phyloP scores from a whole-genome alignment of 2,329 filamentous ascomycete species.

The Phaeosphaeriaceae sp. region DNA sequence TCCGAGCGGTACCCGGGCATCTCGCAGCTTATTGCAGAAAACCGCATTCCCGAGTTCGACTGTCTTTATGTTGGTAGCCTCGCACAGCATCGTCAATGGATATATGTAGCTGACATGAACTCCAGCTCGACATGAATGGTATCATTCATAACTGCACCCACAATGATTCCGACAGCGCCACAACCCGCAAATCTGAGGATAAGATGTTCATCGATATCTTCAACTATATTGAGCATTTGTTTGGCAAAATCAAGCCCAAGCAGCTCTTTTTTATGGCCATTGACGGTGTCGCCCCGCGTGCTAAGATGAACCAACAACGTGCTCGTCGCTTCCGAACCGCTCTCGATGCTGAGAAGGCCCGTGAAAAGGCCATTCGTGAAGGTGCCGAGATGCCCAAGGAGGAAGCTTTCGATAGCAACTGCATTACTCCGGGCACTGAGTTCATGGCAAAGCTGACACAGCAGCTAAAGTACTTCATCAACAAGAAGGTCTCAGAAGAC shows the following conservation, averaged over 20 bases:
- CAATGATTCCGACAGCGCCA: constrained; percentile 90
- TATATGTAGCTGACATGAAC: constrained; percentile 26
- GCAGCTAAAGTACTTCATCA: constrained; percentile 97
- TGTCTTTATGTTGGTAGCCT: constrained; percentile 76
- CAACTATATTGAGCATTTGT: constrained; percentile 99
- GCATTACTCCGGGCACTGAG: constrained; percentile 94
- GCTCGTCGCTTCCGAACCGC: constrained; percentile 94
- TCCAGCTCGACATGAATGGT: constrained; percentile 91
- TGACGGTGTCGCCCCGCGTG: constrained; percentile 93
- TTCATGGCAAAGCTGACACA: constrained; percentile 97
- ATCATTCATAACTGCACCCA: constrained; percentile 99
- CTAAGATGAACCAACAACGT: constrained; percentile 99
- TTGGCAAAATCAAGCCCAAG: constrained; percentile 98
- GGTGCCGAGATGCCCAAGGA: constrained; percentile 94
- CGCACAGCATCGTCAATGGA: too few species aligned
- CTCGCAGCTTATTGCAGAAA: constrained; percentile 97
- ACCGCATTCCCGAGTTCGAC: constrained; percentile 98
- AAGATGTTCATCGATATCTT: constrained; percentile 99
- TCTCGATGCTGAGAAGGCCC: constrained; percentile 84
- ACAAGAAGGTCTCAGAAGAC: constrained; percentile 97
- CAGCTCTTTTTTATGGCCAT: constrained; percentile 99
- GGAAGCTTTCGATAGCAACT: constrained; percentile 97
- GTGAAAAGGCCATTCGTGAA: constrained; percentile 88
- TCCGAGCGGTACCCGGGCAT: constrained; percentile 98
- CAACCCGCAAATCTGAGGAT: constrained; percentile 92